phyloP scores from a whole-genome alignment of 257 asterid species.

The Solanum gracilifrons region DNA sequence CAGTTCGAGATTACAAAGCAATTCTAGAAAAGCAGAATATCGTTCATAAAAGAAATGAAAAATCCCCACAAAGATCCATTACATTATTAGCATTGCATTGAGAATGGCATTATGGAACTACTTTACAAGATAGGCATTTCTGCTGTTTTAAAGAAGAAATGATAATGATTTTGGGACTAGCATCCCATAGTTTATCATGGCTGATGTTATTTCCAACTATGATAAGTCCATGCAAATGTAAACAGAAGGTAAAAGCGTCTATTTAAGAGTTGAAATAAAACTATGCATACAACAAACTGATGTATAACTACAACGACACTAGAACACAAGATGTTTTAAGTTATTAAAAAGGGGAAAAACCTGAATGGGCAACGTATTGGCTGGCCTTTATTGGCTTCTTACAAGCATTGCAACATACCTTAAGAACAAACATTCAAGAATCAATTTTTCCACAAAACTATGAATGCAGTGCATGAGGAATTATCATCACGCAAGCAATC shows the following conservation, averaged over 20 bases:
- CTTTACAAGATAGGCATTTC: background rate
- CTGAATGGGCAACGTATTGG: constrained; percentile 73
- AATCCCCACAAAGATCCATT: background rate
- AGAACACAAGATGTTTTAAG: constrained; percentile 4
- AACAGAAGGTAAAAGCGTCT: background rate
- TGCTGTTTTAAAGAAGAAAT: background rate
- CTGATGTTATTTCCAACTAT: background rate
- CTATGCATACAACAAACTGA: background rate
- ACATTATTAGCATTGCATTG: background rate
- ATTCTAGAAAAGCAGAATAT: background rate
- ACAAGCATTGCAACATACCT: constrained; percentile 94
- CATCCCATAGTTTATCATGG: background rate
- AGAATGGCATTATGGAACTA: background rate
- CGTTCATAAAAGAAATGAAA: background rate
- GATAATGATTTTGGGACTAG: background rate
- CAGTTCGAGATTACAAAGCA: background rate
- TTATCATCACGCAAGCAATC: background rate
- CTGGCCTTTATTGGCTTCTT: constrained; percentile 90
- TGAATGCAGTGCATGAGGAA: background rate
- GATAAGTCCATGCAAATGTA: background rate
- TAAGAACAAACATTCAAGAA: constrained; percentile 17
- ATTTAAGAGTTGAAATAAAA: background rate
- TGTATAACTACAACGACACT: constrained; percentile 3
- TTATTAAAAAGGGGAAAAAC: constrained; percentile 22
- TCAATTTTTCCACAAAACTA: background rate